phyloP scores from a whole-genome alignment of 768 basidiomycete genomes.

The Pulveroboletus sp. region DNA sequence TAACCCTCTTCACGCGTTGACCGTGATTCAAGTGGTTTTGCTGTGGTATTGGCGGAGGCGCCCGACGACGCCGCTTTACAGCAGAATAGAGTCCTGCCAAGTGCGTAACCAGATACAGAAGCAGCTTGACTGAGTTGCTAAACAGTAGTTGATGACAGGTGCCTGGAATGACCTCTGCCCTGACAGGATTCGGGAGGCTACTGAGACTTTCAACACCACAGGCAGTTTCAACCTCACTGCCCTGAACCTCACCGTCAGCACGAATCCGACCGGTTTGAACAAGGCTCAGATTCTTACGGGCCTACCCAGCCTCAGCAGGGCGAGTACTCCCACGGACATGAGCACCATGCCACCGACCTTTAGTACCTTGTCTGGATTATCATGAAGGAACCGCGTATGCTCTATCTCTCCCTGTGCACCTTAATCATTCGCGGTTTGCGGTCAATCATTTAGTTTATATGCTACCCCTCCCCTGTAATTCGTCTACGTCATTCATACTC shows the following conservation, averaged over 20 bases:
- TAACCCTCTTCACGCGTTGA: slow-evolving; percentile 3
- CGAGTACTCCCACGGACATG: slow-evolving; percentile 13
- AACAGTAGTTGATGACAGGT: slow-evolving; percentile 5
- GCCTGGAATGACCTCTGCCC: slow-evolving; percentile 22
- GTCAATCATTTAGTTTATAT: not conserved
- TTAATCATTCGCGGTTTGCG: not conserved
- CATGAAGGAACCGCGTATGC: not conserved
- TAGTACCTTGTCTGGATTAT: slow-evolving; percentile 6
- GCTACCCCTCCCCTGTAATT: not conserved
- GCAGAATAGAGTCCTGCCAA: slow-evolving; percentile 16
- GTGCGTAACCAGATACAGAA: slow-evolving; percentile 10
- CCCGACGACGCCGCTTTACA: slow-evolving; percentile 14
- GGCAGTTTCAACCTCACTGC: slow-evolving; percentile 17
- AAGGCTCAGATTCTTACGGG: not conserved
- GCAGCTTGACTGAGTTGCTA: not conserved
- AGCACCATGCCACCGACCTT: slow-evolving; percentile 14
- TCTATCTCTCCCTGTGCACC: not conserved
- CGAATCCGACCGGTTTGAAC: not conserved
- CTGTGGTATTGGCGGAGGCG: slow-evolving; percentile 28
- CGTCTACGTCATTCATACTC: not conserved
- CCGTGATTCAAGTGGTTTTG: slow-evolving; percentile 23
- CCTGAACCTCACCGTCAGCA: slow-evolving; percentile 4
- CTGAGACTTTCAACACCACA: slow-evolving; percentile 14
- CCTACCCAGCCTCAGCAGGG: not conserved
- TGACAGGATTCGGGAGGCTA: slow-evolving; percentile 11